A percentile compares a stretch with the other conserved stretches of the same genome.
Evolutionary conservation across 106 monocot genomes (phyloP).

Genomic region (Dendrobium chrysotoxum): DNA sequence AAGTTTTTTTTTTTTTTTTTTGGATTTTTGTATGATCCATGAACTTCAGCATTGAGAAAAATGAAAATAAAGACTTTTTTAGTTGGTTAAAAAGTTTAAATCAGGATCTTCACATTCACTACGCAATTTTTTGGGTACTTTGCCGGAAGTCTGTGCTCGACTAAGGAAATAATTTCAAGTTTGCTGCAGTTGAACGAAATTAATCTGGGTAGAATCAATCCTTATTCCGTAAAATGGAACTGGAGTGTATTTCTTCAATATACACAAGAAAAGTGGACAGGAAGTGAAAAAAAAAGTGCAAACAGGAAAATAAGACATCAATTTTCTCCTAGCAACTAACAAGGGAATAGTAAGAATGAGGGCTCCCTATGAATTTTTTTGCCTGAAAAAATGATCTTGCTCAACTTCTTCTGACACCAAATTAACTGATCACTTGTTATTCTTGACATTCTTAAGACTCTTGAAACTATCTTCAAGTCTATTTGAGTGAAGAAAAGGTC

Average conservation of each 20-base stretch:
- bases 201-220: background rate
- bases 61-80: too few species aligned
- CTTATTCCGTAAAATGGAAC: background rate
- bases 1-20: too few species aligned
- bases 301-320: background rate
- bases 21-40: too few species aligned
- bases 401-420: conserved; percentile 79
- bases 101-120: too few species aligned
- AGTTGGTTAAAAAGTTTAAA: too few species aligned
- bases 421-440: conserved; percentile 74
- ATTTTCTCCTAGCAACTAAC: conserved; percentile 16
- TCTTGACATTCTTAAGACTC: conserved; percentile 61
- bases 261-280: background rate
- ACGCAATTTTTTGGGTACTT: too few species aligned
- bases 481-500: conserved; percentile 82
- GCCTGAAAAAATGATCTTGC: conserved; percentile 43
- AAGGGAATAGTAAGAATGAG: conserved; percentile 73
- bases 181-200: background rate
- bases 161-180: too few species aligned
- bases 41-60: too few species aligned
- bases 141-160: too few species aligned
- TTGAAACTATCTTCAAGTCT: conserved; percentile 70
- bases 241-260: background rate
- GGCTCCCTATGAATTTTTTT: conserved; percentile 67
- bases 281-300: background rate